Evolutionary conservation across 345 rosid species (phyloP), one percentile per base, ranked within the genome.

Genomic region (Populus davidiana): DNA sequence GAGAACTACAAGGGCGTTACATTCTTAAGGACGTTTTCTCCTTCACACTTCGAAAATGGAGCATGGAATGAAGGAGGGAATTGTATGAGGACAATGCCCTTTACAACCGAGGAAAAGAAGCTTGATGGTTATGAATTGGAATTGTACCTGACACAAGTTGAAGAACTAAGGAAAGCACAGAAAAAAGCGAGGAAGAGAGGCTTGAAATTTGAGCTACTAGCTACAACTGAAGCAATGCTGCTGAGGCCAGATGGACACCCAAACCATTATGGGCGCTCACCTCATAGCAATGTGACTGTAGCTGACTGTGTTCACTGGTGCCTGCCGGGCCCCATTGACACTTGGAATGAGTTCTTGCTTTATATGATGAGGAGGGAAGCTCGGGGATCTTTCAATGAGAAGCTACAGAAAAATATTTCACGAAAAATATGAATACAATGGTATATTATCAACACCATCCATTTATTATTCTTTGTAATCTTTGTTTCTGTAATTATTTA

Each of bases 231-330:
- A 79, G 82, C 84, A 10, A 87, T 90, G 94, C 67, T 88, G 83
- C 77, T 85, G 63, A 79, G 94, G 76, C 91, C 94, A 44, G 94
- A 90, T 79, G 92, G 92, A 11, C 92, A 90, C 71, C 94, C 94
- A 0, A 79, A 78, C 75, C 70, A 69, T 2, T 80, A 75, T 33
- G 89, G 91, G 43, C 81, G 72, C 36, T 80, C 84, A 1, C 72
- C 61, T 35, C 75, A 70, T 49, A 77, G 52, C 72, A 88, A 86
- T 76, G 75, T 59, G 29, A 61, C 77, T 0, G 63, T 80, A 2
- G 84, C 80, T 17, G 98, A 91, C 71, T 91, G 97, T 79, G 90
- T 93, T 54, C 94, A 91, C 83, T 91, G 98, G 98, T 93, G 97
- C 85, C 85, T 91, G 84, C 98, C 98, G 12, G 94, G 96, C 47